Evolutionary conservation across 1,139 yeast species (phyloP).

Genomic region (Debaryomyces fabryi): DNA sequence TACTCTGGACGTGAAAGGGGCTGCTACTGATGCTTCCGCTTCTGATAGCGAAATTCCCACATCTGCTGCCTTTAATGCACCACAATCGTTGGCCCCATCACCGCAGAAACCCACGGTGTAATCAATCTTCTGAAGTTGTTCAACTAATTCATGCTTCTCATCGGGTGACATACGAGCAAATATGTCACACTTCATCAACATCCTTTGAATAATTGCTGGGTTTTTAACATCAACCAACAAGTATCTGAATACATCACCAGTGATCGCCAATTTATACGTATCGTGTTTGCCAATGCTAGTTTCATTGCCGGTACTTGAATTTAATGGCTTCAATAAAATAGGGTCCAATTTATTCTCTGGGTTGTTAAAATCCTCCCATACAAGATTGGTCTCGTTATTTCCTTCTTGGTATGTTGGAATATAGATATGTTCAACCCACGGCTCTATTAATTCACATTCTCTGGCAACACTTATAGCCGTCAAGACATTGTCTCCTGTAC

Average conservation of each 20-base stretch:
- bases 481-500: constrained; percentile 94
- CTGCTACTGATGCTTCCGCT: constrained; percentile 98
- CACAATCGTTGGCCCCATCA: constrained; percentile 97
- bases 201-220: constrained; percentile 46
- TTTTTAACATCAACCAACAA: constrained; percentile 61
- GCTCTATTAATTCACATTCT: constrained; percentile 70
- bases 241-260: constrained; percentile 89
- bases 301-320: constrained; percentile 25
- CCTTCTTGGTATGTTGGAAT: constrained; percentile 62
- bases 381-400: constrained; percentile 36
- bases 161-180: constrained; percentile 99
- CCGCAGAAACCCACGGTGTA: constrained; percentile 98
- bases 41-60: constrained; percentile 95
- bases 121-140: constrained; percentile 78
- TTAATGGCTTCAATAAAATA: constrained; percentile 57
- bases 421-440: constrained; percentile 52
- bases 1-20: constrained; percentile 89
- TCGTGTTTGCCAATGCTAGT: constrained; percentile 10
- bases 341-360: constrained; percentile 59
- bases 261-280: constrained; percentile 73
- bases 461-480: constrained; percentile 93
- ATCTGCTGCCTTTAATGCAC: constrained; percentile 96
- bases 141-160: constrained; percentile 94
- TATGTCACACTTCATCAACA: constrained; percentile 73
- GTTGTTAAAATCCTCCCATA: constrained; percentile 70